Conservation (phyloP, 2,329 filamentous ascomycete species). For the Colletotrichum tropicicola region DNA sequence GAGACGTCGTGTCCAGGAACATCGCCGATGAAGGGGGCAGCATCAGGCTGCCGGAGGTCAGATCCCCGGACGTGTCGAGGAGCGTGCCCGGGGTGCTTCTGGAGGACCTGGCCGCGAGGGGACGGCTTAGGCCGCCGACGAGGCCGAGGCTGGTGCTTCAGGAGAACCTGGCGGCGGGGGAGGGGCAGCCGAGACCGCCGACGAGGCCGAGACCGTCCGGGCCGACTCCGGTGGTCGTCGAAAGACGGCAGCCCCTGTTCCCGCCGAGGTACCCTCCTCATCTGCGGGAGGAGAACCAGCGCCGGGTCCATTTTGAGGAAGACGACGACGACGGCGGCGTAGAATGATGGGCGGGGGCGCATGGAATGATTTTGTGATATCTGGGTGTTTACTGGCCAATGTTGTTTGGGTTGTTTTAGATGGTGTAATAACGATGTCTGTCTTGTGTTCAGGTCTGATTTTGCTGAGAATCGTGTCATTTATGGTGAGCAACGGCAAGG, state of each 20-base stretch:
- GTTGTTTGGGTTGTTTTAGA: no score
- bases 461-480: no score
- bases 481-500: no score
- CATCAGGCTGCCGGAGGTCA: not conserved
- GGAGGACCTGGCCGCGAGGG: not conserved
- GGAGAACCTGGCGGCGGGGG: not conserved
- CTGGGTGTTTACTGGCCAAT: no score
- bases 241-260: not conserved
- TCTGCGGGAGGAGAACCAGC: not conserved
- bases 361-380: not conserved
- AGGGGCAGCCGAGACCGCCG: no score
- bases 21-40: not conserved
- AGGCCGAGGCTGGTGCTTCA: not conserved
- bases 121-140: not conserved
- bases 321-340: not conserved
- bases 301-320: not conserved
- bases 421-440: no score
- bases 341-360: no score
- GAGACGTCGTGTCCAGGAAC: not conserved
- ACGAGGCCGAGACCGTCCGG: no score
- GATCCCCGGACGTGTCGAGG: conserved; percentile 2
- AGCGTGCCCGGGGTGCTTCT: conserved; percentile 4
- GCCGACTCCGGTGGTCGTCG: not conserved
- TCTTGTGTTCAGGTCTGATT: no score
- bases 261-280: not conserved